Evolutionary conservation across 2,329 filamentous ascomycete species (phyloP).

Genomic region (Dactylellina leptospora): DNA sequence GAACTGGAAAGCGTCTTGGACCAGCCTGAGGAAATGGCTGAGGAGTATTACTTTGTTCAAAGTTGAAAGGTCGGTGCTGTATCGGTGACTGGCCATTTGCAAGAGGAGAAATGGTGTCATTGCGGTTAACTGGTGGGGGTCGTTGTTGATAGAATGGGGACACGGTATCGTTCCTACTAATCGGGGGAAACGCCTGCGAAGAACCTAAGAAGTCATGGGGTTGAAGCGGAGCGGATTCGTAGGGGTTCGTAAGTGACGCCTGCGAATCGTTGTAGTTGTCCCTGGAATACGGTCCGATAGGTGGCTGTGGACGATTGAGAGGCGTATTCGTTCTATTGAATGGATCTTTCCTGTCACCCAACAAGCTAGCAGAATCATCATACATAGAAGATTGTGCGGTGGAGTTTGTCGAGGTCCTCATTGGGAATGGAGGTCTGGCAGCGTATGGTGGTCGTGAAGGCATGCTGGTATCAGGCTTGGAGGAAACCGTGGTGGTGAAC

Average conservation of each 20-base stretch:
- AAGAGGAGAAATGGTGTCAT: slow-evolving; percentile 40
- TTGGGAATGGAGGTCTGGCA: slow-evolving; percentile 29
- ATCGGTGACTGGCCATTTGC: slow-evolving; percentile 21
- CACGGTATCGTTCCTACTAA: slow-evolving; percentile 42
- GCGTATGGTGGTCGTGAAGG: slow-evolving; percentile 40
- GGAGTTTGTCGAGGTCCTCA: slow-evolving; percentile 20
- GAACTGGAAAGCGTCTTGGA: slow-evolving; percentile 36
- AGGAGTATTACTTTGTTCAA: slow-evolving; percentile 22
- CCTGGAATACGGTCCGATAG: slow-evolving; percentile 36
- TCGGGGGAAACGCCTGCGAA: slow-evolving; percentile 25
- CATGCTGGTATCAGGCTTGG: slow-evolving; percentile 35
- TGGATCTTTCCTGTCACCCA: slow-evolving; percentile 39
- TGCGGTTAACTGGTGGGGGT: slow-evolving; percentile 32
- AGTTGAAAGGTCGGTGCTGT: slow-evolving; percentile 26
- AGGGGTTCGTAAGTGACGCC: slow-evolving; percentile 45
- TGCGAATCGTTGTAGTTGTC: slow-evolving; percentile 40
- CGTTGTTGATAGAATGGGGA: slow-evolving; percentile 47
- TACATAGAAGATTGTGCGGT: slow-evolving; percentile 31
- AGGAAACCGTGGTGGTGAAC: slow-evolving; percentile 50
- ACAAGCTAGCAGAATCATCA: slow-evolving; percentile 21
- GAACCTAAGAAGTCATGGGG: slow-evolving; percentile 46
- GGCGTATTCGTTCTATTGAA: slow-evolving; percentile 44
- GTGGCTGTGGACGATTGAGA: slow-evolving; percentile 34
- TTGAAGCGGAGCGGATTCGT: slow-evolving; percentile 39
- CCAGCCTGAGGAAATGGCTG: slow-evolving; percentile 18